These are phyloP conservation scores for Ustilago esculenta DNA, from an alignment of 1,284 basidiomycete species.

Conservation along the genomic window DNA sequence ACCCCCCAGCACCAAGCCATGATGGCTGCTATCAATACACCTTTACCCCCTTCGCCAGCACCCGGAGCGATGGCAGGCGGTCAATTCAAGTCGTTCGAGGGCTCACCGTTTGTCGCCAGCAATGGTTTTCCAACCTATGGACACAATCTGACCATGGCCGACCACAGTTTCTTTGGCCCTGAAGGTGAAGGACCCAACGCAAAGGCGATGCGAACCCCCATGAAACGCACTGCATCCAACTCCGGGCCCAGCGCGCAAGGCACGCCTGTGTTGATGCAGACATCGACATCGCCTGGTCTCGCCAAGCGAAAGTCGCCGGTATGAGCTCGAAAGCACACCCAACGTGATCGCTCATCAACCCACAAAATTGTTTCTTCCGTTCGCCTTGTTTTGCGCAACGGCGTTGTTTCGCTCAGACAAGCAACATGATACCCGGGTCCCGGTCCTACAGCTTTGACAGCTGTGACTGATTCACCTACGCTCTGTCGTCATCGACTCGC, in stretches of 20 bases:
- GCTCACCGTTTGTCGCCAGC: slow-evolving; percentile 16
- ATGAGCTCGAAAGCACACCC: slow-evolving; percentile 2
- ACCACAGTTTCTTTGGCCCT: slow-evolving; percentile 28
- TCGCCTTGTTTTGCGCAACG: not conserved
- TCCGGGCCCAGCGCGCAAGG: slow-evolving; percentile 44
- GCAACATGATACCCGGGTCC: slow-evolving; percentile 17
- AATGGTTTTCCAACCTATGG: slow-evolving; percentile 32
- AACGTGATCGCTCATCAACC: too few species aligned
- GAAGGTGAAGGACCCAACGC: slow-evolving; percentile 46
- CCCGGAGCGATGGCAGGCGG: slow-evolving; percentile 25
- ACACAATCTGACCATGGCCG: slow-evolving; percentile 18
- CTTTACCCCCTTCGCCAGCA: slow-evolving; percentile 56
- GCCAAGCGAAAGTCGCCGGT: slow-evolving; percentile 45
- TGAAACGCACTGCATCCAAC: slow-evolving; percentile 54
- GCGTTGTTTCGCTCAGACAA: not conserved
- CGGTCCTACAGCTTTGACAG: slow-evolving; percentile 2
- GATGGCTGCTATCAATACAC: slow-evolving; percentile 57
- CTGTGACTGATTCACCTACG: slow-evolving; percentile 1
- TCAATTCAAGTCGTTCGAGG: slow-evolving; percentile 34
- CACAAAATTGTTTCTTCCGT: not conserved
- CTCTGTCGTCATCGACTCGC: not conserved
- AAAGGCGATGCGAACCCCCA: slow-evolving; percentile 54
- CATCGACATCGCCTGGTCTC: slow-evolving; percentile 26
- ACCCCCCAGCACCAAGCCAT: slow-evolving; percentile 51
- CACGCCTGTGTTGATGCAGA: slow-evolving; percentile 36